Percentiles rank a stretch among this genome's conserved stretches.
Conservation (phyloP, 257 asterid genomes). For the Datura wrightii region DNA sequence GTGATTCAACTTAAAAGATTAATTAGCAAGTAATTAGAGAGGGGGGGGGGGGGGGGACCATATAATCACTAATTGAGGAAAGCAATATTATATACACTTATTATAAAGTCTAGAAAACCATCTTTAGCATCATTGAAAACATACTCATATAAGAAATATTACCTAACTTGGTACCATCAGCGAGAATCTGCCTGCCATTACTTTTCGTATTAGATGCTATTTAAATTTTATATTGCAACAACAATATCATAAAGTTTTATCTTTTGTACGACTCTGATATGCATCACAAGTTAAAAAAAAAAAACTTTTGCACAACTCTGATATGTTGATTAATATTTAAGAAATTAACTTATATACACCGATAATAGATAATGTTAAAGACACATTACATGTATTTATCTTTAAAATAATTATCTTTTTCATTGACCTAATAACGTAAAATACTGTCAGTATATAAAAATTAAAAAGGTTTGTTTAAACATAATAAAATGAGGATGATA, state of each 20-base stretch:
- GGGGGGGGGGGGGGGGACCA: background rate
- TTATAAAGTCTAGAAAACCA: background rate
- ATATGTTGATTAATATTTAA: background rate
- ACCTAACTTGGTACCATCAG: background rate
- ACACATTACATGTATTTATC: too few relatives aligned
- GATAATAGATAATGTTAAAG: background rate
- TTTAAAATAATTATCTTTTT: too few relatives aligned
- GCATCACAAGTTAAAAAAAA: background rate
- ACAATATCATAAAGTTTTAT: background rate
- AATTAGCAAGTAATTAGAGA: constrained; percentile 12
- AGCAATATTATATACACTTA: background rate
- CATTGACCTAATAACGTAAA: background rate
- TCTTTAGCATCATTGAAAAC: constrained; percentile 29
- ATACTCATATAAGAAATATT: background rate
- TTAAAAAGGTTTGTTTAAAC: background rate
- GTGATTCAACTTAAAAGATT: constrained; percentile 13
- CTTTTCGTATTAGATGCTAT: background rate
- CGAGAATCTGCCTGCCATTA: constrained; percentile 18
- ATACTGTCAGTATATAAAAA: background rate
- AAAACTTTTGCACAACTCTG: background rate
- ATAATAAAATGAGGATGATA: background rate
- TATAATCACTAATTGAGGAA: constrained; percentile 12
- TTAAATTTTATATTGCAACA: background rate
- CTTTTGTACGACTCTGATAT: background rate
- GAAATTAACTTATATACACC: background rate